These are phyloP conservation scores for Talaromyces sp. DNA, from an alignment of 2,329 filamentous ascomycete species.

Conservation along the genomic window DNA sequence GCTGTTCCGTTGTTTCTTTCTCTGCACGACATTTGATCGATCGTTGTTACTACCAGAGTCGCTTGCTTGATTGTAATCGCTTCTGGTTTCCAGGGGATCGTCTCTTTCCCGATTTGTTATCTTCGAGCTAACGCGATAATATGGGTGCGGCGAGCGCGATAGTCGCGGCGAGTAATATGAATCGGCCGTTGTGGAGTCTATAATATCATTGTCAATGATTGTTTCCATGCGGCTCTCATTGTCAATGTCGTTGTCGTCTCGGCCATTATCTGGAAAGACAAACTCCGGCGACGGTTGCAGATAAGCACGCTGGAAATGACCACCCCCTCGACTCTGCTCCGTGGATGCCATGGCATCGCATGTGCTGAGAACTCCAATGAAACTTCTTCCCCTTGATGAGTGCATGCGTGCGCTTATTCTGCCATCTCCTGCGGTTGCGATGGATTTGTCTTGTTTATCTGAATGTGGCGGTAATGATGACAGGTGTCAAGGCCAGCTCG, in stretches of 20 bases:
- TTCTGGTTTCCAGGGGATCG: conserved; percentile 31
- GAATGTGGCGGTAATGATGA: background rate
- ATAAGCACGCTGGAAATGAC: conserved; percentile 14
- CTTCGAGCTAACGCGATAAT: conserved; percentile 48
- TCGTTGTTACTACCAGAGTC: conserved; percentile 9
- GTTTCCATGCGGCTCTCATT: background rate
- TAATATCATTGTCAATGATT: conserved; percentile 20
- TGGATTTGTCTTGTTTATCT: background rate
- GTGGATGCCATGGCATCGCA: conserved; percentile 18
- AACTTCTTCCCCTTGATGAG: conserved; percentile 7
- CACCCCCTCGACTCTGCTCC: conserved; percentile 2
- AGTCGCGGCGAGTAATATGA: conserved; percentile 10
- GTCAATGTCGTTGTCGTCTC: conserved; percentile 20
- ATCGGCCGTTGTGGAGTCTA: background rate
- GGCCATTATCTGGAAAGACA: conserved; percentile 21
- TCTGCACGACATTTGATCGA: conserved; percentile 24
- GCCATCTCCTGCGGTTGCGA: conserved; percentile 7
- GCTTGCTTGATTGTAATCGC: conserved; percentile 4
- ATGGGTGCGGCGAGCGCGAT: conserved; percentile 19
- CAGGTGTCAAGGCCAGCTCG: background rate
- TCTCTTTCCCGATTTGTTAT: conserved; percentile 48
- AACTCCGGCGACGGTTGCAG: conserved; percentile 23
- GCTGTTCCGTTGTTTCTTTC: conserved; percentile 29
- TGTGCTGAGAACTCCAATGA: conserved; percentile 3
- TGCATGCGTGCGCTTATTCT: conserved; percentile 4